Base-by-base conservation (phyloP, 2,329 filamentous ascomycete genomes). In the Sporothrix sp. region DNA sequence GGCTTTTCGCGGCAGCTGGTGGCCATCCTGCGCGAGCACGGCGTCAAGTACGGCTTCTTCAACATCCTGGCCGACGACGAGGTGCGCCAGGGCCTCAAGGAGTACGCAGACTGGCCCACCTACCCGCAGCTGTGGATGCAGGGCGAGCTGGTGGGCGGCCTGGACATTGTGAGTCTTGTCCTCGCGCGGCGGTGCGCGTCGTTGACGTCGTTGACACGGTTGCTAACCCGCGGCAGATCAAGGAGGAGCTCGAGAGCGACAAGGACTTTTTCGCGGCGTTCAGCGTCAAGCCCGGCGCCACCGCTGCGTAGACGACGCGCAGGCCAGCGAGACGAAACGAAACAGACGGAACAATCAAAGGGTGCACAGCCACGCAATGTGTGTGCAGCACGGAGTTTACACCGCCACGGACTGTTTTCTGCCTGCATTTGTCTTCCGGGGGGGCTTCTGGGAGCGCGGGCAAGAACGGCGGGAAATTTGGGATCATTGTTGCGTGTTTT, bases 51-150 rank as follows among this genome's bases (percentile, higher is more conserved):
- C 66, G 93, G 93, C 18, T 98, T 98, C 74, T 98, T 98, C 75
- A 97, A 98, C 65, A 98, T 98, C 57, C 70, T 98, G 60, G 93
- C 93, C 56, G 93, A 98, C 65, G 91, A 98, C 62, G 91, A 97
- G 67, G 93, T 98, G 43, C 79, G 93, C 54, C 91, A 97, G 70
- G 93, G 93, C 1, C 71, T 98, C 62, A 98, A 98, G 76, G 87
- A 93, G 69, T 97, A 82, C 66, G 89, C 89, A n/a, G 93, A 97
- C 56, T 98, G 93, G 93, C 93, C 93, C 9, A 98, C 93, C 0
- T 98, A 88, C 68, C 93, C 93, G 18, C 93, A 98, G 68, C 71
- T 98, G 56, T 98, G 91, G 82, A 81, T 95, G 11, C 79, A 84
- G 54, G 91, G 93, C 13, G 89, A 96, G 66, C 72, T 98, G 45